Conservation (phyloP, 2,329 filamentous ascomycete genomes). For the Curvularia verruculosa region DNA sequence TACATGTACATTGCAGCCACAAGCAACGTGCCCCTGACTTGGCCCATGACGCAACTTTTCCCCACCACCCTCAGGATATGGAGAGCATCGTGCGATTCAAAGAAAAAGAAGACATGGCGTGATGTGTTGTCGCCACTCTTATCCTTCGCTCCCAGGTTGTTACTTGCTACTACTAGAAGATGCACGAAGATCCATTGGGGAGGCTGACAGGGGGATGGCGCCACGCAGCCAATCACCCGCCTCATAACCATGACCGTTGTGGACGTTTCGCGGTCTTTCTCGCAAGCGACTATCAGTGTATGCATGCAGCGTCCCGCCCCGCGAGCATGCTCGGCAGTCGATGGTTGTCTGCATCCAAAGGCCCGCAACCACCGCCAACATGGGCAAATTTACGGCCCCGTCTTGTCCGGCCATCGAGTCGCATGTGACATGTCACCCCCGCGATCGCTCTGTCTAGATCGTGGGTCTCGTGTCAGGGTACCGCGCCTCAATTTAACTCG, state of each 20-base stretch:
- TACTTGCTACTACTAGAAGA: constrained; percentile 13
- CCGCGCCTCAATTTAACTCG: constrained; percentile 20
- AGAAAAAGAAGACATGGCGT: constrained; percentile 1
- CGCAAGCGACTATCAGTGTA: constrained; percentile 13
- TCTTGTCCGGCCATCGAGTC: constrained; percentile 1
- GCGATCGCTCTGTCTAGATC: constrained; percentile 19
- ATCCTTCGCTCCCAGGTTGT: constrained; percentile 2
- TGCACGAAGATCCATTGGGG: constrained; percentile 14
- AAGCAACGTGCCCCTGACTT: neutral
- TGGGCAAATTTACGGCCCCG: neutral
- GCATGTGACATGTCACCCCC: constrained; percentile 22
- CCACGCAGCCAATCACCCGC: constrained; percentile 12
- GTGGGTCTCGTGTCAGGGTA: constrained; percentile 23
- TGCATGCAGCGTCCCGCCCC: constrained; percentile 13
- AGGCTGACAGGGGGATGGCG: constrained; percentile 2
- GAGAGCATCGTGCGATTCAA: neutral
- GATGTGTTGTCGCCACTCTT: constrained; percentile 6
- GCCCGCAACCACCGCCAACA: constrained; percentile 5
- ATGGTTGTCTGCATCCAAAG: neutral
- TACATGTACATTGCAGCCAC: no score
- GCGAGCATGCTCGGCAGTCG: constrained; percentile 5
- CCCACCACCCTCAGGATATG: neutral
- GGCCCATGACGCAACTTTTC: neutral
- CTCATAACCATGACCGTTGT: constrained; percentile 9
- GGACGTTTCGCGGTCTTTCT: constrained; percentile 17